Percentiles rank a stretch among this genome's conserved stretches.
Evolutionary conservation across 1,284 basidiomycete genomes (phyloP).

Genomic region (Cryptococcus jaspeensis): DNA sequence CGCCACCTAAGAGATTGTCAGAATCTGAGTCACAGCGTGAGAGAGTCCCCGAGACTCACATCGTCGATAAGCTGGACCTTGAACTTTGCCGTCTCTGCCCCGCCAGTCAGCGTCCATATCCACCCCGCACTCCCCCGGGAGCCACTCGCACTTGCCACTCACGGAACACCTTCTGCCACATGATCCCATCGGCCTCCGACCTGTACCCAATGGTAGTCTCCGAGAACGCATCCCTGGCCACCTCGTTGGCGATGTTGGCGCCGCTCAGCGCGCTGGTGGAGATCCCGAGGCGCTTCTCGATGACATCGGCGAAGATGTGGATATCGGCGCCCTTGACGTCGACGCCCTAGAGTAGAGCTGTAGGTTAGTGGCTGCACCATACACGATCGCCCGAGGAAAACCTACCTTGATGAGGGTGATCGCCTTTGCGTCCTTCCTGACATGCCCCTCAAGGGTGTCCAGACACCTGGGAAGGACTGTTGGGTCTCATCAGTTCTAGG

Average conservation of each 20-base stretch:
- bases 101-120: not conserved
- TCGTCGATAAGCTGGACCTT: constrained; percentile 58
- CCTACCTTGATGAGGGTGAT: constrained; percentile 55
- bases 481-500: not conserved
- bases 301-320: constrained; percentile 60
- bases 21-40: not conserved
- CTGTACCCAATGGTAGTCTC: constrained; percentile 61
- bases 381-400: not conserved
- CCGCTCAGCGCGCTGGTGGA: constrained; percentile 59
- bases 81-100: constrained; percentile 53
- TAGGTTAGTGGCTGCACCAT: not conserved
- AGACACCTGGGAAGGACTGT: constrained; percentile 48
- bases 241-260: constrained; percentile 62
- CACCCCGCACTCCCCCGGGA: not conserved
- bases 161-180: constrained; percentile 56
- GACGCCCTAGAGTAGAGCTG: constrained; percentile 48
- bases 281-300: constrained; percentile 56
- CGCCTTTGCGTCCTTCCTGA: constrained; percentile 50
- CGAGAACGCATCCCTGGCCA: constrained; percentile 55
- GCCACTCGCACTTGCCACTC: constrained; percentile 6
- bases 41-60: constrained; percentile 29
- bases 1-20: constrained; percentile 43
- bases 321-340: constrained; percentile 57
- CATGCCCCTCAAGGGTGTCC: constrained; percentile 52
- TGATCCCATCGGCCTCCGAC: constrained; percentile 50